A percentile compares a stretch with the other conserved stretches of the same genome.
phyloP scores from a whole-genome alignment of 164 flowering plant species.

The Tetracentron sinense region DNA sequence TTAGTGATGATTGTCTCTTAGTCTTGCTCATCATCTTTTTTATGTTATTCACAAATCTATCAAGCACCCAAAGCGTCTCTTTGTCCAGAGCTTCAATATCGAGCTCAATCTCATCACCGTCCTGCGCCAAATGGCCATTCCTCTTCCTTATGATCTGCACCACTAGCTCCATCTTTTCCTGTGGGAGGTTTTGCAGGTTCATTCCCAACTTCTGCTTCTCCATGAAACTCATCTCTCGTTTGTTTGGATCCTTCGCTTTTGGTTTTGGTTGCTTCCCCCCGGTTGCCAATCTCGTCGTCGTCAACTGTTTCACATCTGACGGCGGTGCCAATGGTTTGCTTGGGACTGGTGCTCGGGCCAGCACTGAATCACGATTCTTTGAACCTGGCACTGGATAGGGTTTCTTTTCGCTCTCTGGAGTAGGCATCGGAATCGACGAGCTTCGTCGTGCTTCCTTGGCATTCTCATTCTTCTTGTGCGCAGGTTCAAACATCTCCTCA shows the following conservation, averaged over 20 bases:
- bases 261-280: constrained; percentile 37
- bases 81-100: constrained; percentile 68
- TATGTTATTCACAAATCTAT: constrained; percentile 41
- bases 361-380: too few species aligned
- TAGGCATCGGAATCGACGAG: too few species aligned
- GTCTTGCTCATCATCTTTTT: constrained; percentile 67
- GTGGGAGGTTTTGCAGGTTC: constrained; percentile 29
- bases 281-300: neutral
- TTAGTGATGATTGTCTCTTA: constrained; percentile 42
- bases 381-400: too few species aligned
- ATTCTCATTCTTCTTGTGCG: constrained; percentile 13
- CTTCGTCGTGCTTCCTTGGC: too few species aligned
- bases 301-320: neutral
- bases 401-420: too few species aligned
- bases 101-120: constrained; percentile 80
- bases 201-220: constrained; percentile 44
- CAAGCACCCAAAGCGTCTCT: constrained; percentile 85
- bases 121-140: constrained; percentile 38
- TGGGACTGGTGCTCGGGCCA: too few species aligned
- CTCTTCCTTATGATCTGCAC: constrained; percentile 57
- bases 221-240: constrained; percentile 33
- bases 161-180: constrained; percentile 62
- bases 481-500: constrained; percentile 29
- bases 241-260: constrained; percentile 31
- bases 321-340: too few species aligned